Percentiles rank a stretch among this genome's conserved stretches.
phyloP scores from a whole-genome alignment of 192 early-diverging fungal genomes.

The Mortierella antarctica region DNA sequence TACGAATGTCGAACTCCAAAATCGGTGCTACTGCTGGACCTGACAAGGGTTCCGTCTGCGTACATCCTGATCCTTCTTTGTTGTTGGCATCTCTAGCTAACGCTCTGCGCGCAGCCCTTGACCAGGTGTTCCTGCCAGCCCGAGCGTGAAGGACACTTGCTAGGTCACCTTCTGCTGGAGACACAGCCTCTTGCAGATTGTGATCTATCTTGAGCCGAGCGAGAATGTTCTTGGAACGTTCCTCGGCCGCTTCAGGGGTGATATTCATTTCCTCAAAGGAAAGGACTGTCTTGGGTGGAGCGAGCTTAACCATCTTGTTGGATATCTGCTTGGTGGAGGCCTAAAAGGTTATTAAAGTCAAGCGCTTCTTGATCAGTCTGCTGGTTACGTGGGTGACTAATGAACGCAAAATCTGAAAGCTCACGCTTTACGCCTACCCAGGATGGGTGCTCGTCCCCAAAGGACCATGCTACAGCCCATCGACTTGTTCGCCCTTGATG shows the following conservation, averaged over 20 bases:
- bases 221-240: neutral
- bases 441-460: constrained; percentile 51
- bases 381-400: neutral
- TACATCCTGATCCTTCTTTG: neutral
- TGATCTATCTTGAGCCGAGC: constrained; percentile 11
- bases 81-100: constrained; percentile 10
- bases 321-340: constrained; percentile 17
- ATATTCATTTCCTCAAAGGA: constrained; percentile 2
- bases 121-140: constrained; percentile 45
- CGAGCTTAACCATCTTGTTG: constrained; percentile 30
- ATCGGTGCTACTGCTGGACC: neutral
- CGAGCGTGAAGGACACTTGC: neutral
- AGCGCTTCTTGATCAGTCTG: neutral
- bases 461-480: constrained; percentile 71
- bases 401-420: no score
- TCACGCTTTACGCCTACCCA: constrained; percentile 17
- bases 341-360: constrained; percentile 4
- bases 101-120: constrained; percentile 41
- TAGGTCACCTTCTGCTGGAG: neutral
- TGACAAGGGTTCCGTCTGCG: neutral
- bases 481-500: constrained; percentile 63
- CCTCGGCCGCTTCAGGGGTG: neutral
- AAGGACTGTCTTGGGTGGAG: constrained; percentile 21
- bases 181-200: neutral
- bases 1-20: constrained; percentile 18